These are phyloP conservation scores for Curvularia verruculosa DNA, from an alignment of 2,329 filamentous ascomycete genomes.

Conservation along the genomic window DNA sequence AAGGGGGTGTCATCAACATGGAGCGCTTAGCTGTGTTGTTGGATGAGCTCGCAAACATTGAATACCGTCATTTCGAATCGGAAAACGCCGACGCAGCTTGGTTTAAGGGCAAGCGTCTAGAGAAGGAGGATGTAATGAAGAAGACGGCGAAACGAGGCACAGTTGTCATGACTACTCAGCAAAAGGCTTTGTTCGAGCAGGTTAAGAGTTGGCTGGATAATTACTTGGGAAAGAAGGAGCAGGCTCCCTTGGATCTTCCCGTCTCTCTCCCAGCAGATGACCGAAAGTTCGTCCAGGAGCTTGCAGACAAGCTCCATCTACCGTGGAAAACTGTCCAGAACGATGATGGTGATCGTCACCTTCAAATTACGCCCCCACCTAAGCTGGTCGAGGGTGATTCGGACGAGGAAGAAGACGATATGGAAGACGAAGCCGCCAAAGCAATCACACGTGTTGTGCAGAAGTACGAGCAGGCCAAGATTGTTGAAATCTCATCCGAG, in stretches of 20 bases:
- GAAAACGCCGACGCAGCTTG: constrained; percentile 89
- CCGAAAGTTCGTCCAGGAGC: constrained; percentile 88
- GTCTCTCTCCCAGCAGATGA: constrained; percentile 77
- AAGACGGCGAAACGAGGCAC: constrained; percentile 66
- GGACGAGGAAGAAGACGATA: constrained; percentile 70
- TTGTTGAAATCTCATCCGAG: constrained; percentile 78
- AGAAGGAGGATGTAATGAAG: constrained; percentile 69
- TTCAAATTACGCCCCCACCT: constrained; percentile 67
- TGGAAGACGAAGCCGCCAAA: constrained; percentile 80
- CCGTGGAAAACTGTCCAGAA: constrained; percentile 69
- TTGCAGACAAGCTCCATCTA: constrained; percentile 72
- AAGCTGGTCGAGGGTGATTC: constrained; percentile 59
- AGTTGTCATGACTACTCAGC: constrained; percentile 75
- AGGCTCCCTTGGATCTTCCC: constrained; percentile 72
- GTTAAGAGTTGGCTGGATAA: constrained; percentile 83
- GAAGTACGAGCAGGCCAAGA: constrained; percentile 86
- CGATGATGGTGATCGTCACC: constrained; percentile 69
- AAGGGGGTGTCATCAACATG: constrained; percentile 90
- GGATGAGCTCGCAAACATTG: constrained; percentile 83
- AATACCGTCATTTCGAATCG: constrained; percentile 89
- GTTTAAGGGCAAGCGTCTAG: constrained; percentile 85
- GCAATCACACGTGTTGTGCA: constrained; percentile 86
- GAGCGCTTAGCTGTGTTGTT: constrained; percentile 77
- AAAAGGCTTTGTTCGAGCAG: constrained; percentile 80
- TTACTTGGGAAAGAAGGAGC: constrained; percentile 56